Base-by-base conservation (phyloP, 257 asterid genomes). In the Scutellaria minor region DNA sequence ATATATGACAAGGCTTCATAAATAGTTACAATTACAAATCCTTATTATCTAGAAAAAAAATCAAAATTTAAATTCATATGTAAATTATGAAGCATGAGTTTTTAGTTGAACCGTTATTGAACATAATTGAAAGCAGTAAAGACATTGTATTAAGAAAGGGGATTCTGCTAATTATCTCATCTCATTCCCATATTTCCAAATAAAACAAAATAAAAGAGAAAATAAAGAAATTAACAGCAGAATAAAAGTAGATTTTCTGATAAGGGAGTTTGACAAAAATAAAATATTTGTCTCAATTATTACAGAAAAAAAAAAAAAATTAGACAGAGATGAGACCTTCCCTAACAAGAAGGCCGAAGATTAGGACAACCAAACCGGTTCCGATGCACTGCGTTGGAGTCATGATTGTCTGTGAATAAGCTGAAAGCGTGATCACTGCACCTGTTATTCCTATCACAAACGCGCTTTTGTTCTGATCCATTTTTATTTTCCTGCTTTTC, bases 321-420 rank as follows among this genome's bases (percentile, higher is more conserved):
- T 74, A 93, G 59, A 93, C 15, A 39, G 89, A 52, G 78, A 94
- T 77, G 37, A 94, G 83, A 77, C 99, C 99, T 88, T 94, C 98
- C 79, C 84, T 84, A 54, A 94, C 86, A 64, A 94, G 96, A 59
- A 91, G 98, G 64, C 97, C 99, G 64, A 86, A 80, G 84, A 84
- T 13, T 3, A 94, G 96, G 73, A 86, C 89, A 10, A 94, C 24
- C 56, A 91, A 72, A 3, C 99, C 99, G 3, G 57, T 62, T 0
- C 70, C 31, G 75, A 91, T 89, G 84, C 97, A 87, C 52, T 94
- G 90, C 1, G 93, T 86, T 0, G 97, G 86, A 50, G 98, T 78
- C 51, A 88, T 60, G 37, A 81, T 7, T 0, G 93, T 83, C 77
- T 94, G 97, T 0, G 98, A 88, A 78, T 91, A 94, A 15, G 99